Evolutionary conservation across 1,139 yeast species (phyloP).

Genomic region (Ogataea hybrid): DNA sequence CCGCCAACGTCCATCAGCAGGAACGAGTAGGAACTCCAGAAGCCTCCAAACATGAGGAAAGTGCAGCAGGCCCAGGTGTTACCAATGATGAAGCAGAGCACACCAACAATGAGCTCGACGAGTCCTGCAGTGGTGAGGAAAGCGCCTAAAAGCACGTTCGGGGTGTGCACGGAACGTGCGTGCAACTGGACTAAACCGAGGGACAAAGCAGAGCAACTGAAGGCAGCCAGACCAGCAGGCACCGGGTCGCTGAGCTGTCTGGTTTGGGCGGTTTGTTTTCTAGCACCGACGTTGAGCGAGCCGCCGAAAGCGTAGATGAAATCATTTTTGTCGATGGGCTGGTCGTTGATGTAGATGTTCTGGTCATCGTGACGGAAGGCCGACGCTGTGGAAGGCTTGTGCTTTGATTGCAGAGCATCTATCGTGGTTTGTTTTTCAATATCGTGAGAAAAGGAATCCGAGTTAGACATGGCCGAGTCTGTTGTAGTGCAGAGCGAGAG

Average conservation of each 20-base stretch:
- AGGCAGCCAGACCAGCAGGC: conserved; percentile 37
- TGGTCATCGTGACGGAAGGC: conserved; percentile 28
- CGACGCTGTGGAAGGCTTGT: conserved; percentile 18
- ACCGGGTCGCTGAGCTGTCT: conserved; percentile 35
- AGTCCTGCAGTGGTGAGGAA: conserved; percentile 47
- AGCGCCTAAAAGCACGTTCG: conserved; percentile 40
- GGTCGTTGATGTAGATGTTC: conserved; percentile 33
- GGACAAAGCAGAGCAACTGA: conserved; percentile 30
- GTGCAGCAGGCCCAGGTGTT: conserved; percentile 46
- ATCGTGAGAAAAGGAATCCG: conserved; percentile 24
- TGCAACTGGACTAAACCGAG: conserved; percentile 35
- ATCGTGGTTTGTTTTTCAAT: conserved; percentile 25
- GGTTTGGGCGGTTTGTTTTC: conserved; percentile 27
- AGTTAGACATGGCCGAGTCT: conserved; percentile 12
- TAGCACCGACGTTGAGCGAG: conserved; percentile 30
- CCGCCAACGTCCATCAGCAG: conserved; percentile 56
- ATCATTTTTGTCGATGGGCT: conserved; percentile 31
- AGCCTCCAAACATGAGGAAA: conserved; percentile 70
- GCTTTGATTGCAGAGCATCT: conserved; percentile 10
- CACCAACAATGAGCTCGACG: conserved; percentile 47
- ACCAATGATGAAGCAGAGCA: conserved; percentile 37
- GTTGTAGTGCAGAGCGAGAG: neutral
- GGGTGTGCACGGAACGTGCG: conserved; percentile 36
- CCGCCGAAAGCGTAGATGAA: conserved; percentile 36
- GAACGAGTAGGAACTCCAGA: conserved; percentile 68